Evolutionary conservation across 2,329 filamentous ascomycete genomes (phyloP), one percentile per base, ranked within the genome.

Genomic region (Cadophora gregata): DNA sequence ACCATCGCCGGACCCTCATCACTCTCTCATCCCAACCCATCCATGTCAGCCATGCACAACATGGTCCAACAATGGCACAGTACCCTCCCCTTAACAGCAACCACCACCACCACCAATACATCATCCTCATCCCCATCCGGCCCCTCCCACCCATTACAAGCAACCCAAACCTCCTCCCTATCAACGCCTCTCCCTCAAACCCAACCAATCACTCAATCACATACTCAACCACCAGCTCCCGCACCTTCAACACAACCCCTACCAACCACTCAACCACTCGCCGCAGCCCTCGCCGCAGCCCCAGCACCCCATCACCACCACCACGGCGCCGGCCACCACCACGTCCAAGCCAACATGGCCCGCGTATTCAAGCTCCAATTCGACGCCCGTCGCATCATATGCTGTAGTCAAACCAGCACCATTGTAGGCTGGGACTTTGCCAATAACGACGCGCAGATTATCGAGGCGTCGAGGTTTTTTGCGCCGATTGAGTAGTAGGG

Each of bases 381-480:
- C 73, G 96, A 99, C 77, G 92, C 93, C 0, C 87, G 93, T 25
- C 89, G 94, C 73, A 96, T 99, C 72, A 91, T 99, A 63, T 97
- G 94, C 81, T 97, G 95, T 77, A 96, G 92, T 70, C 94, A 98
- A 78, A 93, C 96, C 65, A 90, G 90, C 47, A 88, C 91, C 19
- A 98, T 99, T 75, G 93, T 98, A 0, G 96, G 94, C 0, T 99
- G 96, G 96, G 96, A 99, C 78, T 99, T 98, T 83, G 96, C 93
- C 67, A 93, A 93, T 72, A 90, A 88, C 4, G 94, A 99, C 71
- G 80, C 86, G 64, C 91, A 96, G 72, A 86, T 97, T 62, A 87
- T 93, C 64, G 89, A 92, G 76, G 92, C 90, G 7, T 88, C 88
- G 70, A 85, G 86, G 42, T 96, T 97, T 76, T 97, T 97, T 77